Conservation (phyloP, 805 yeast genomes). For the Myxozyma neotropica region DNA sequence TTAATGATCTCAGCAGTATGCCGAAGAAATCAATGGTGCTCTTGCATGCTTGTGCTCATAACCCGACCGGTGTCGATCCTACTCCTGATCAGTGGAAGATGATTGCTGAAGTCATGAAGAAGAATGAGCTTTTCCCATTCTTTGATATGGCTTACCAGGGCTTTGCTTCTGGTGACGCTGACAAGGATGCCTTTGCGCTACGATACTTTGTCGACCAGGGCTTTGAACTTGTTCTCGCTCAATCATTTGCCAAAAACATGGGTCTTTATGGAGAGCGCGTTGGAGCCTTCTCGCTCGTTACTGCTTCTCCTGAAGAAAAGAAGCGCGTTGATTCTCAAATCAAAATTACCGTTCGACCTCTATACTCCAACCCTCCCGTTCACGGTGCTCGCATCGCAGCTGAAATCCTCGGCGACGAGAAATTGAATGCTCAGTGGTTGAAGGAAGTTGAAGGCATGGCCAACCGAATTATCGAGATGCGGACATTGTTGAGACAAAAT, state of each 20-base stretch:
- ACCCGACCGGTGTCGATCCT: slow-evolving; percentile 96
- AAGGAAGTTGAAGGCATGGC: slow-evolving; percentile 76
- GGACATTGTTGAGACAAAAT: slow-evolving; percentile 62
- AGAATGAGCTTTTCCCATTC: slow-evolving; percentile 69
- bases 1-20: slow-evolving; percentile 58
- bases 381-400: slow-evolving; percentile 92
- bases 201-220: slow-evolving; percentile 50
- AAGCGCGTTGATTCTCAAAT: slow-evolving; percentile 73
- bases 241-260: slow-evolving; percentile 92
- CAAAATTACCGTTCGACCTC: slow-evolving; percentile 79
- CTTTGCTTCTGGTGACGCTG: slow-evolving; percentile 81
- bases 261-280: slow-evolving; percentile 95
- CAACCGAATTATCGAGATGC: slow-evolving; percentile 72
- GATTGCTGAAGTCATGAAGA: slow-evolving; percentile 64
- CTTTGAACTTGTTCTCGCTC: slow-evolving; percentile 60
- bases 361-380: slow-evolving; percentile 91
- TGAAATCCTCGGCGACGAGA: slow-evolving; percentile 63
- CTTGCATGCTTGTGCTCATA: slow-evolving; percentile 94
- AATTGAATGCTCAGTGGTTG: slow-evolving; percentile 74
- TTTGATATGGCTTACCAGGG: slow-evolving; percentile 97
- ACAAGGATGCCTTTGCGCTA: slow-evolving; percentile 65
- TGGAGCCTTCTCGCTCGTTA: slow-evolving; percentile 71
- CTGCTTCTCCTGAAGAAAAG: slow-evolving; percentile 50
- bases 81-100: slow-evolving; percentile 76
- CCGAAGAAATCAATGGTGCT: slow-evolving; percentile 66